phyloP scores from a whole-genome alignment of 2,329 filamentous ascomycete species.

The Aphanoascus verrucosus region DNA sequence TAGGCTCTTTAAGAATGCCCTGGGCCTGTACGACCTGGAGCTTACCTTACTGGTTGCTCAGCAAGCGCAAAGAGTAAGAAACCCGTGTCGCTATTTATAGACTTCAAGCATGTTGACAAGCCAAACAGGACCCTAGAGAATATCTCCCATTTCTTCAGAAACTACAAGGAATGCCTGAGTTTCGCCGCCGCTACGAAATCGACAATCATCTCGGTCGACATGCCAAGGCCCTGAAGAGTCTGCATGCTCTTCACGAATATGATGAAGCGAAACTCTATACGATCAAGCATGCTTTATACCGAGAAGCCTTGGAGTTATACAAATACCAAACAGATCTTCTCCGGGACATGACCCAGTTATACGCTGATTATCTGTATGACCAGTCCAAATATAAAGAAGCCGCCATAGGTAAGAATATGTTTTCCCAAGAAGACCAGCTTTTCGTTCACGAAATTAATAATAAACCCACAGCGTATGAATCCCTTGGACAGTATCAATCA shows the following conservation, averaged over 20 bases:
- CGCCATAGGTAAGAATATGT: conserved; percentile 47
- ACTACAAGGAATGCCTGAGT: conserved; percentile 60
- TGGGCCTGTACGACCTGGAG: conserved; percentile 85
- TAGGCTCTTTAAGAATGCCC: conserved; percentile 75
- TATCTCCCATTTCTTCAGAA: conserved; percentile 91
- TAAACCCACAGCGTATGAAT: conserved; percentile 60
- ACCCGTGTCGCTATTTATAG: not conserved
- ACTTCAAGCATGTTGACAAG: not conserved
- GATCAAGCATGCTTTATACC: conserved; percentile 68
- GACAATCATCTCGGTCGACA: conserved; percentile 75
- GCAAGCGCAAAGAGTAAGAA: conserved; percentile 66
- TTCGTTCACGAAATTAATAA: not conserved
- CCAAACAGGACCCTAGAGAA: conserved; percentile 63
- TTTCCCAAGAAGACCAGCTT: not conserved
- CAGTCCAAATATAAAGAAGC: conserved; percentile 74
- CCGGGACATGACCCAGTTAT: conserved; percentile 59
- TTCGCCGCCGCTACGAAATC: conserved; percentile 69
- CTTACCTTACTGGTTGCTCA: conserved; percentile 84
- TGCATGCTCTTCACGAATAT: conserved; percentile 63
- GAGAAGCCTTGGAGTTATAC: conserved; percentile 65
- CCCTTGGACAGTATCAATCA: conserved; percentile 58
- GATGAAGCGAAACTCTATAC: conserved; percentile 69
- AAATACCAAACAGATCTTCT: conserved; percentile 65
- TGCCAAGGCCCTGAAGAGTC: conserved; percentile 63
- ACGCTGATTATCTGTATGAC: conserved; percentile 65